Base-by-base conservation (phyloP, 495 filamentous ascomycete species). In the Bombardia bombarda region DNA sequence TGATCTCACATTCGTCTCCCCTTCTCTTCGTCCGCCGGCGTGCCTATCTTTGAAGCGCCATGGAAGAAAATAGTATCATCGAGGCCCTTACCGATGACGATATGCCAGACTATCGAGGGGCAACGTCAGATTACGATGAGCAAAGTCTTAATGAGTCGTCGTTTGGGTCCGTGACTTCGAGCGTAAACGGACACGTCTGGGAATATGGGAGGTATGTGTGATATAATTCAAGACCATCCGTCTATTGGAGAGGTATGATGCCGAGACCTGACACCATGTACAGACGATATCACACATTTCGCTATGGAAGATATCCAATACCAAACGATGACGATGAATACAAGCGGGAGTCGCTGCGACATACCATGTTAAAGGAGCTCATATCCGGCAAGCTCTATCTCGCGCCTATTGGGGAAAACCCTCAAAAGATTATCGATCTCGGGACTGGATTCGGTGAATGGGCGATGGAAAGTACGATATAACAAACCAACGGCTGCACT, bases 391-490 rank as follows among this genome's bases (percentile, higher is more conserved):
- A 68, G 32, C 63, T 82, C 7, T 74, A 69, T 49, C 61, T 80
- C 3, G 72, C 83, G 0, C 83, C 83, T 5, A 62, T 87, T 13
- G 66, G 58, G 17, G 36, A 58, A 8, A 60, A 72, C n/a, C 67
- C 74, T 1, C 70, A 82, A 42, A 75, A 75, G 42, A 73, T 82
- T 17, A 65, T 86, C 8, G 83, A 87, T 49, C 52, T 86, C 28
- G 83, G 83, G 32, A 86, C 82, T 1, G 83, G 83, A 4, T 70
- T 67, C 41, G 70, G 68, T 12, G 53, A 62, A 42, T 85, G 82
- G 82, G 74, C 80, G 6, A 81, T 85, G 32, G 80, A 82, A 51
- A 67, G 80, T 70, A 66, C 57, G 74, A 13, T n/a, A n/a, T n/a
- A n/a, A n/a, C n/a, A n/a, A n/a, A n/a, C n/a, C n/a, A n/a, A n/a